Percentiles rank a stretch among this genome's conserved stretches.
Evolutionary conservation across 148 eudicot genomes (phyloP).

Genomic region (Spergularia bocconei): DNA sequence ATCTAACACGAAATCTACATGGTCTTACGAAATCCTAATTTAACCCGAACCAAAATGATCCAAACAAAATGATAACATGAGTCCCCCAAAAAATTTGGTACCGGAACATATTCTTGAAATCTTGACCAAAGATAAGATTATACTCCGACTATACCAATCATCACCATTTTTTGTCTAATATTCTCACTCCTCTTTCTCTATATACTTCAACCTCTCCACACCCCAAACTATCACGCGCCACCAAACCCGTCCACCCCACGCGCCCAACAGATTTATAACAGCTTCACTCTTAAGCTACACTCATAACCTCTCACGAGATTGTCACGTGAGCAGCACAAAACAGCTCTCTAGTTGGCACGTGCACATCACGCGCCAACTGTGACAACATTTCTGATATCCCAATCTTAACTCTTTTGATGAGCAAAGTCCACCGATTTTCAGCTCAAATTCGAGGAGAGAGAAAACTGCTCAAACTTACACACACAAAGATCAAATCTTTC

Average conservation of each 20-base stretch:
- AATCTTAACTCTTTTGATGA: not conserved
- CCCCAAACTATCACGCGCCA: not conserved
- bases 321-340: not conserved
- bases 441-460: slow-evolving; percentile 9
- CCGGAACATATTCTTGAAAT: no score
- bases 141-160: not conserved
- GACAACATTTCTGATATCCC: not conserved
- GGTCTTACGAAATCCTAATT: no score
- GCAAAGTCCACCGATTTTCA: slow-evolving; percentile 14
- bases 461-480: not conserved
- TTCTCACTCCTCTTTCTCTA: no score
- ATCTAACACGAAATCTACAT: no score
- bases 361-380: not conserved
- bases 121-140: no score
- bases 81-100: no score
- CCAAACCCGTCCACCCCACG: not conserved
- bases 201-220: no score
- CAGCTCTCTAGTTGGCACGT: not conserved
- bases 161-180: not conserved
- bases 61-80: no score
- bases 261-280: not conserved
- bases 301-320: not conserved
- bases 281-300: not conserved
- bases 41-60: no score
- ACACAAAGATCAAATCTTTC: not conserved